Evolutionary conservation across 2,329 filamentous ascomycete genomes (phyloP), one percentile per base, ranked within the genome.

Genomic region (Lecanicillium sp.): DNA sequence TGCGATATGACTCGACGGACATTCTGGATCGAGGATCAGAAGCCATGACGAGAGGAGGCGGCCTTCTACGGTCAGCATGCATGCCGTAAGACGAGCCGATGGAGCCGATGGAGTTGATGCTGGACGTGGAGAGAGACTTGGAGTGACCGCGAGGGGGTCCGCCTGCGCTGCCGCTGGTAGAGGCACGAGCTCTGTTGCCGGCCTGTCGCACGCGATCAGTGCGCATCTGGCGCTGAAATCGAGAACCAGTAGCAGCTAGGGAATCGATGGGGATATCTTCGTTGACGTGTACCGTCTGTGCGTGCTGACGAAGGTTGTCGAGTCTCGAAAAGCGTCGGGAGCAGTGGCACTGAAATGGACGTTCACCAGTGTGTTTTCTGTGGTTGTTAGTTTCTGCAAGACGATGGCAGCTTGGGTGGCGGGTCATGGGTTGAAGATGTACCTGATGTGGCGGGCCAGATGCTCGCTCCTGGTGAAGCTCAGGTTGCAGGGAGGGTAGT

Each of bases 381-480:
- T 15, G 15, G 26, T 11, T 12, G 20, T 37, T 20, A 29, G 21
- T 15, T 37, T 10, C 9, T 19, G 12, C 20, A 5, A 12, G 15
- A 6, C 20, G 15, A 44, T 37, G 15, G 33, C 15, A 39, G n/a
- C n/a, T n/a, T n/a, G n/a, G n/a, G n/a, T 21, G 10, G 36, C 12
- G 8, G 9, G 38, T 44, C 15, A 21, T 17, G 11, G 3, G 21
- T 17, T 10, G n/a, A 5, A 21, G 14, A 49, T 58, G 29, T 77
- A 90, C 84, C 90, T 82, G 58, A 98, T 97, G 61, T 98, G 93
- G 44, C 93, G 80, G 14, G 91, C 91, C 52, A 98, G 68, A 71
- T 98, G 93, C 64, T 98, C 93, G 61, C 91, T 97, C 53, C 93
- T 77, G 0, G 93, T 97, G 63, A 98, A 98, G 66, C 90, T 96